Base-by-base conservation (phyloP, 352 stramenopile genomes). In the Phytophthora chlamydospora region DNA sequence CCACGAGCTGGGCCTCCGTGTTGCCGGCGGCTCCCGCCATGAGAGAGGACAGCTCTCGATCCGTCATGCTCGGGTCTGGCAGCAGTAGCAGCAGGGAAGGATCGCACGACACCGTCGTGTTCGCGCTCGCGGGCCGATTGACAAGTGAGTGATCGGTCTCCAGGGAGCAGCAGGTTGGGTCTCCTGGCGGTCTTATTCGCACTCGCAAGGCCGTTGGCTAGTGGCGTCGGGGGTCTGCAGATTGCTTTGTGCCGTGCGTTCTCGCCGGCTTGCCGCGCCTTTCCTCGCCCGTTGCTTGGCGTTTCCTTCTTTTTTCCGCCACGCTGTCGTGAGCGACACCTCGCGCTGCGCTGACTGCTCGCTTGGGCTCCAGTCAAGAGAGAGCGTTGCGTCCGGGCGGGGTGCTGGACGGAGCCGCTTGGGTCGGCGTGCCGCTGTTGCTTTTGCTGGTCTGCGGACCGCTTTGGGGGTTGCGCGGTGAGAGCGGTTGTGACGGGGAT, bases 1-100 rank as follows among this genome's bases (percentile, higher is more conserved):
- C 42, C 45, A 83, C 77, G 43, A 90, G 44, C 54, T 88, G 76
- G 11, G 71, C 56, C 61, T 91, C 83, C 13, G 73, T 61, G 58
- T 75, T 82, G 34, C 58, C 73, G 19, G 60, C 34, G 14, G 48
- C 44, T 12, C 21, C 33, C 12, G 52, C 38, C 50, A 68, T 58
- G 3, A 72, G n/a, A 16, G 46, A 62, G 36, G 55, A 56, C 33
- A 75, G 24, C 31, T 49, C 61, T 29, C 40, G 50, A 27, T 74
- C 43, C 38, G 43, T 54, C 53, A 75, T 68, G 16, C 19, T 44
- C 3, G 24, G 24, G 24, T 29, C 24, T 29, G 24, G 24, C 2
- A 29, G 24, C 24, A 29, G 24, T 6, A 6, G 24, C 24, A 38
- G 16, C 16, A n/a, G 17, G 14, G 29, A 54, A 27, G 31, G 12